Base-by-base conservation (phyloP, 2,329 filamentous ascomycete genomes). In the Penicillium italicum region DNA sequence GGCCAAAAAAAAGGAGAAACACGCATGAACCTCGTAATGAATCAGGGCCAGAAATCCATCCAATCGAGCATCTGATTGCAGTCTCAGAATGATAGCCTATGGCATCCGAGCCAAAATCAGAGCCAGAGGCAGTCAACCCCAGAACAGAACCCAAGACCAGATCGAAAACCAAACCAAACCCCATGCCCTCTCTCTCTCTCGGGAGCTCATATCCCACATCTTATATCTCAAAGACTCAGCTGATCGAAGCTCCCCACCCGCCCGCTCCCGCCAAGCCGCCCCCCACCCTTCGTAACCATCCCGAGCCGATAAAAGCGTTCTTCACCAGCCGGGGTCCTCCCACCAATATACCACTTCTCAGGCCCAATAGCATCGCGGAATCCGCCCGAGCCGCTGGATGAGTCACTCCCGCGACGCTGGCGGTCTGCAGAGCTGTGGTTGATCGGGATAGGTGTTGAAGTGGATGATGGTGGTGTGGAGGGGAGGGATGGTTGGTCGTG, bases 271-370 rank as follows among this genome's bases (percentile, higher is more conserved):
- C 73, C 76, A 43, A 75, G 62, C 47, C 75, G 64, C 33, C 73
- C 76, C 41, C 74, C 74, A 7, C 72, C 74, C 55, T 73, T 77
- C 5, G 75, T 77, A 22, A 79, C 77, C 72, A 79, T 74, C 4
- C 78, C 77, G 7, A 80, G 60, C 9, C 74, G 71, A 54, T 80
- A 79, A 53, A 79, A 79, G 46, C 76, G 71, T 58, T 80, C 78
- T 64, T 80, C 78, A 0, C 78, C 78, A 16, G 65, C 70, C 11
- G 75, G 72, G 22, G 75, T 79, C 34, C 76, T 69, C 5, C 78
- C 78, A 4, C 78, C 78, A 26, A 80, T 77, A 65, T 79, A 80
- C 78, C 78, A 80, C 60, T 79, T 80, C 66, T 80, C 77, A 2
- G 73, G 69, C 0, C 77, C 76, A 10, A 79, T 56, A 0, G 76